These are phyloP conservation scores for Nicotiana paniculata DNA, from an alignment of 257 asterid genomes.

Conservation along the genomic window DNA sequence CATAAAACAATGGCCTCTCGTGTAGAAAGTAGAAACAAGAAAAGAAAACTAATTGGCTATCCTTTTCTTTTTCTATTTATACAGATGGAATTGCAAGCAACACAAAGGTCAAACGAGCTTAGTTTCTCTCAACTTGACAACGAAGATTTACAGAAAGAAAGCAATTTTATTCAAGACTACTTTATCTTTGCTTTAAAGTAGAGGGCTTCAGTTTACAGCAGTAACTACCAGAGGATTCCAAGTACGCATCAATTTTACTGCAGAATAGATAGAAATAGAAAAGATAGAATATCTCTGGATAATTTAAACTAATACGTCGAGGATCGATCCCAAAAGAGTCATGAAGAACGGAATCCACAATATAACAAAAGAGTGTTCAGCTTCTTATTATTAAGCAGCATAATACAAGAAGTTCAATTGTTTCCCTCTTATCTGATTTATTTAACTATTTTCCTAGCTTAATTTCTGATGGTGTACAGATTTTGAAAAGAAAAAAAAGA, in stretches of 20 bases:
- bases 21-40: too few species aligned
- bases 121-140: neutral
- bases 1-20: neutral
- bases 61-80: neutral
- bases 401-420: too few species aligned
- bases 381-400: neutral
- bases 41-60: neutral
- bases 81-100: neutral
- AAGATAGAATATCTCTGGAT: neutral
- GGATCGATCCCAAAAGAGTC: neutral
- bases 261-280: neutral
- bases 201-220: neutral
- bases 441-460: too few species aligned
- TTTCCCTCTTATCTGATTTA: too few species aligned
- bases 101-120: neutral
- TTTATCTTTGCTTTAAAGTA: neutral
- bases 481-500: too few species aligned
- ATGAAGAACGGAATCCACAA: neutral
- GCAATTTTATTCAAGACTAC: neutral
- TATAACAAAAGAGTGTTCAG: neutral
- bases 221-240: neutral
- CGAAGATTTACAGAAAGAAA: neutral
- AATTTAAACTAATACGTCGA: neutral
- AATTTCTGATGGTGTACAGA: too few species aligned
- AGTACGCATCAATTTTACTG: neutral